These are phyloP conservation scores for Tricholoma bakamatsutake DNA, from an alignment of 768 basidiomycete species.

Conservation along the genomic window DNA sequence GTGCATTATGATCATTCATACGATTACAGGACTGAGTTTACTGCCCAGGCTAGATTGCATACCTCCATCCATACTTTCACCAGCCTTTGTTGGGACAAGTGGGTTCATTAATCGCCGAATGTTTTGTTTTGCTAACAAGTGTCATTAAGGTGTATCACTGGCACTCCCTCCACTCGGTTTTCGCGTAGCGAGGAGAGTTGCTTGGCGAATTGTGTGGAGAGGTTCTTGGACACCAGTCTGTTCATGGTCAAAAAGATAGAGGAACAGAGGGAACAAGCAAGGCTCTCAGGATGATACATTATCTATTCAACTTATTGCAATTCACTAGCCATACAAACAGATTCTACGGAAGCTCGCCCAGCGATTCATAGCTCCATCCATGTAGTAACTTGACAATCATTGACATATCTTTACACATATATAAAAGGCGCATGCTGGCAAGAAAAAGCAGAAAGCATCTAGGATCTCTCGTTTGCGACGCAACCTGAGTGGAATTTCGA, in stretches of 20 bases:
- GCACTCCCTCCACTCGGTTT: constrained; percentile 72
- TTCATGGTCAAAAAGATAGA: constrained; percentile 73
- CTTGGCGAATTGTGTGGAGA: constrained; percentile 83
- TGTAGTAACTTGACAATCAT: constrained; percentile 8
- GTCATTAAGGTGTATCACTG: constrained; percentile 65
- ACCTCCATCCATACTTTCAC: constrained; percentile 73
- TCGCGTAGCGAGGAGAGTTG: constrained; percentile 77
- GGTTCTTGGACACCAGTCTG: constrained; percentile 84
- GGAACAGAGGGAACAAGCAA: constrained; percentile 30
- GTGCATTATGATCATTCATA: constrained; percentile 17
- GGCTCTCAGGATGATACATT: constrained; percentile 5
- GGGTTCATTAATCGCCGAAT: constrained; percentile 22
- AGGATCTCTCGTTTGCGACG: constrained; percentile 48
- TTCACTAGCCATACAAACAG: not conserved
- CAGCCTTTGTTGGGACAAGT: constrained; percentile 92
- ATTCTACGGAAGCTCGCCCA: not conserved
- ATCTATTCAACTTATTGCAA: not conserved
- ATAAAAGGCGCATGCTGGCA: constrained; percentile 48
- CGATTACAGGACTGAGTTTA: constrained; percentile 1
- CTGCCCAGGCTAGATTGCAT: constrained; percentile 45
- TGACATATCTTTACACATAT: constrained; percentile 38
- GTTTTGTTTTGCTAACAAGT: constrained; percentile 2
- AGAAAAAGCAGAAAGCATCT: constrained; percentile 67
- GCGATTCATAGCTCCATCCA: not conserved
- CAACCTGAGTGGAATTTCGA: constrained; percentile 58